These are phyloP conservation scores for Fusarium sp. DNA, from an alignment of 2,329 filamentous ascomycete species.

Conservation along the genomic window DNA sequence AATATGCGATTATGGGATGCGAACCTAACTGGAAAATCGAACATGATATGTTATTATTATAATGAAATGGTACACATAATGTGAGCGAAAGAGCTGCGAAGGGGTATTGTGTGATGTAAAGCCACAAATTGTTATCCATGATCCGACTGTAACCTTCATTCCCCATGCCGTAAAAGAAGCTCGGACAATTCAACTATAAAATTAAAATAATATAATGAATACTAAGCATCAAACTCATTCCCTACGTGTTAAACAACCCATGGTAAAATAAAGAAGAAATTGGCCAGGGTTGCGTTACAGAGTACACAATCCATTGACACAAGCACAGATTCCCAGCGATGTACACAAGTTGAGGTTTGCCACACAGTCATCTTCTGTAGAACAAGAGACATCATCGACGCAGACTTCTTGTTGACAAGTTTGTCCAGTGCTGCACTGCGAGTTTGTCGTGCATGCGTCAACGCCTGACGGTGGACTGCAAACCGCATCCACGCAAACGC, in stretches of 20 bases:
- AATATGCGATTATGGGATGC: accelerated
- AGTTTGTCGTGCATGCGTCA: not conserved
- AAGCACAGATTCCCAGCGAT: not conserved
- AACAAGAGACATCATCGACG: not conserved
- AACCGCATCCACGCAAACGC: constrained; percentile 16
- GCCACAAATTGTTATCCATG: not conserved
- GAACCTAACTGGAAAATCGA: accelerated
- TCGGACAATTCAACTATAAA: no score
- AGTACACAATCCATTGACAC: not conserved
- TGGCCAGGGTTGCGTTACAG: not conserved
- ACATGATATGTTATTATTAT: no score
- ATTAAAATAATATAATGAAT: no score
- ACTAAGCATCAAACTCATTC: no score
- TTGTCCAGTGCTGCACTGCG: not conserved
- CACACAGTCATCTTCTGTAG: not conserved
- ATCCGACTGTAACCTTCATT: not conserved
- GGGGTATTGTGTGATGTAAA: not conserved
- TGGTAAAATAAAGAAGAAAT: not conserved
- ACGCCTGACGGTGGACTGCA: not conserved
- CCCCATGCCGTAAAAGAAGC: no score
- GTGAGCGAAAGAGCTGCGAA: not conserved
- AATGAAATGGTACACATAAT: accelerated
- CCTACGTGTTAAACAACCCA: no score
- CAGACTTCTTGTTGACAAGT: constrained; percentile 8
- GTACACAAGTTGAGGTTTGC: not conserved